phyloP scores from a whole-genome alignment of 1,284 basidiomycete genomes.

The Tilletia caries region DNA sequence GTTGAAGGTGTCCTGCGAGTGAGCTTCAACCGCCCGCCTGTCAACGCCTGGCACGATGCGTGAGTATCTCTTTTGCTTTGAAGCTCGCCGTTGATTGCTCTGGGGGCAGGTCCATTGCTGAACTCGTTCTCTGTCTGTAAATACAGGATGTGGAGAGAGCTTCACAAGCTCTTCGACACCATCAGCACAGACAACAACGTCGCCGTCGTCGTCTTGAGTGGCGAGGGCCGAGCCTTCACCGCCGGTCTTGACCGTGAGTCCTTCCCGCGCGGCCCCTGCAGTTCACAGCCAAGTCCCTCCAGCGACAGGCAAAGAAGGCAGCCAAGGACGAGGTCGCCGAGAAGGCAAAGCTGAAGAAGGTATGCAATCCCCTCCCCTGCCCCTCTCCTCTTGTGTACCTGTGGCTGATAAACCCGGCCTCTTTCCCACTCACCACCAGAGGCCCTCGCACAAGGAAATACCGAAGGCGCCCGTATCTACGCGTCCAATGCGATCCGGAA shows the following conservation, averaged over 20 bases:
- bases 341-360: no score
- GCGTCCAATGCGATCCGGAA: no score
- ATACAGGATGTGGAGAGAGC: constrained; percentile 42
- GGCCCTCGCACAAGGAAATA: no score
- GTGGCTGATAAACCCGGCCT: no score
- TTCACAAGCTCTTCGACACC: constrained; percentile 36
- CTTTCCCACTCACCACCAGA: no score
- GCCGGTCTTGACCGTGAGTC: constrained; percentile 48
- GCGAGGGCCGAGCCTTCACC: constrained; percentile 49
- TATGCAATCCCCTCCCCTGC: no score
- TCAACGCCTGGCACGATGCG: constrained; percentile 46
- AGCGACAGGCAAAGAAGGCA: no score
- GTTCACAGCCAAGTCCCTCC: constrained; percentile 52
- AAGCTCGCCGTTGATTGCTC: no score
- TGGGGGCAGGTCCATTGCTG: no score
- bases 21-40: constrained; percentile 42
- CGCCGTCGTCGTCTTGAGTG: constrained; percentile 46
- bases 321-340: no score
- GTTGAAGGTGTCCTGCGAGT: constrained; percentile 41
- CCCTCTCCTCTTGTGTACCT: no score
- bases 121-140: neutral
- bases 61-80: constrained; percentile 9
- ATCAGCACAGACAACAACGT: constrained; percentile 42
- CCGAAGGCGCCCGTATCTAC: no score
- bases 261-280: constrained; percentile 3